Evolutionary conservation across 2,329 filamentous ascomycete genomes (phyloP), one percentile per base, ranked within the genome.

Genomic region (Cladosporium sp.): DNA sequence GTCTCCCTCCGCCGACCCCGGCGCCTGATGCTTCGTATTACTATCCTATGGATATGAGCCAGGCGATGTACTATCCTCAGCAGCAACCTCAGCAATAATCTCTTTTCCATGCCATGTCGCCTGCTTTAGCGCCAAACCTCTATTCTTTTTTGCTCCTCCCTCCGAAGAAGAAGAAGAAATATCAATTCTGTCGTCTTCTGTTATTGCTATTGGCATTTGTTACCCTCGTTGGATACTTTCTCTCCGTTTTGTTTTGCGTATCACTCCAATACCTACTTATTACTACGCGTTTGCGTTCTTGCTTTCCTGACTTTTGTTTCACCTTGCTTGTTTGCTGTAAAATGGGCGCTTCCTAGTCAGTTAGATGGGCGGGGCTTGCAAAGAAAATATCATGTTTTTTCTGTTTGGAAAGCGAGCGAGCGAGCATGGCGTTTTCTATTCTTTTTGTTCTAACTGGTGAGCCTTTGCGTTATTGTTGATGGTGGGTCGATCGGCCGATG

Each of bases 1-100:
- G 74, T 4, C 63, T 76, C 14, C 70, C 71, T 10, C 74, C 72
- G 21, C 71, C 71, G 11, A 72, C 71, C 2, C 71, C 73, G n/a
- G 71, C 70, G 3, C 68, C 70, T 10, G 70, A 72, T 32, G 41
- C 67, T 12, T 62, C 66, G 7, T 72, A 71, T 32, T 74, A 72
- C 54, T 74, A 74, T 47, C 63, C 54, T 14, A 36, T 59, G 52
- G 68, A 70, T 41, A 66, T 68, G 66, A 64, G 57, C 15, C 63
- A 68, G 61, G 54, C 64, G n/a, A 63, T 65, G 34, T 72, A 71
- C 66, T 72, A 70, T 26, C 64, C 70, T 26, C 51, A 59, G 8
- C 67, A 68, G 57, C 66, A 69, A 66, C 18, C 38, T 21, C 69
- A 67, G 58, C 66, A 67, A 61, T 65, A 62, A 66, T 59, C 32